phyloP scores from a whole-genome alignment of 1,139 yeast genomes.

The Protomyces pachydermus region DNA sequence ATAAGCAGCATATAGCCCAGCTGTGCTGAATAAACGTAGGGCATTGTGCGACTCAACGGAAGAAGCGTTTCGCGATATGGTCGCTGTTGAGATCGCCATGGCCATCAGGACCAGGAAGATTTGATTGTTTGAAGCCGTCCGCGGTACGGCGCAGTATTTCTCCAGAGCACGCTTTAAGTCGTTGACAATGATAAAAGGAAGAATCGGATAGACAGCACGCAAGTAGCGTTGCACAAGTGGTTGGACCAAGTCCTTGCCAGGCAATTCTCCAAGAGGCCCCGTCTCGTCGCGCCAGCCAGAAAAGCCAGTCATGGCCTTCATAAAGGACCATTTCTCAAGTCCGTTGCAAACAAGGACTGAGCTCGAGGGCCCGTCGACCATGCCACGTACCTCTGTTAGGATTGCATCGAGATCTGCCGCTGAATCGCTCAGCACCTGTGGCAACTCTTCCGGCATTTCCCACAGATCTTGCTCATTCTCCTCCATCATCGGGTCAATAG shows the following conservation, averaged over 20 bases:
- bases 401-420: not conserved
- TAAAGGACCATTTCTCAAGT: not conserved
- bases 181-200: not conserved
- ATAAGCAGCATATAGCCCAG: conserved; percentile 5
- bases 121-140: conserved; percentile 1
- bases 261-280: conserved; percentile 8
- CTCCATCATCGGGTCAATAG: not conserved
- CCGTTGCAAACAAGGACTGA: not conserved
- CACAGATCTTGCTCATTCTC: not conserved
- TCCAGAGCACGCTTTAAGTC: conserved; percentile 4
- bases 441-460: not conserved
- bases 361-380: not conserved
- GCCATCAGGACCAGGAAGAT: conserved; percentile 9
- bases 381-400: not conserved
- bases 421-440: not conserved
- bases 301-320: not conserved
- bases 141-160: not conserved
- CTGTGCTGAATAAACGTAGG: conserved; percentile 12
- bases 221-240: conserved; percentile 16
- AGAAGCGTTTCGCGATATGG: conserved; percentile 6
- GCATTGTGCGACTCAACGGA: conserved; percentile 14
- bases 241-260: not conserved
- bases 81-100: conserved; percentile 13
- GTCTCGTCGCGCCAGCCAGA: conserved; percentile 25
- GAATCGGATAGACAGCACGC: conserved; percentile 3